A percentile compares a stretch with the other conserved stretches of the same genome.
These are phyloP conservation scores for Ustilago lituana DNA, from an alignment of 1,284 basidiomycete genomes.

Conservation along the genomic window DNA sequence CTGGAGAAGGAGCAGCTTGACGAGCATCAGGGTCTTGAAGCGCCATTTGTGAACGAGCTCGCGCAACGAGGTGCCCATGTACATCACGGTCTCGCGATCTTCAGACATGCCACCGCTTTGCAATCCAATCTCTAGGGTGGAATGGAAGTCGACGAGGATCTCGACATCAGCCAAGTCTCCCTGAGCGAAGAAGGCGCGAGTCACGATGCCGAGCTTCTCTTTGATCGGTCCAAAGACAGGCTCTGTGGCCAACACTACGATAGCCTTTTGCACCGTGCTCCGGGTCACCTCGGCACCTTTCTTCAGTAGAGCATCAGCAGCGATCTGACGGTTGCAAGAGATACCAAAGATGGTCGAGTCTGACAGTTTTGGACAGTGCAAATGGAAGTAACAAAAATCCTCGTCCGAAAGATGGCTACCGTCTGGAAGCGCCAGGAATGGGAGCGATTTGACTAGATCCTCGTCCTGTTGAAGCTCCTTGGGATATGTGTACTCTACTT, in stretches of 20 bases:
- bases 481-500: conserved; percentile 63
- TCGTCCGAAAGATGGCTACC: conserved; percentile 92
- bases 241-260: conserved; percentile 83
- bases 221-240: conserved; percentile 70
- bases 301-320: conserved; percentile 80
- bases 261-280: conserved; percentile 96
- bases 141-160: conserved; percentile 66
- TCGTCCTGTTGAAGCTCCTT: conserved; percentile 55
- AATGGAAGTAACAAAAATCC: conserved; percentile 96
- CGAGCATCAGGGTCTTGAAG: conserved; percentile 88
- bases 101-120: conserved; percentile 47
- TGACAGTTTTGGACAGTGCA: conserved; percentile 68
- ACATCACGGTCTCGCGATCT: conserved; percentile 70
- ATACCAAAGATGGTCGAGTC: conserved; percentile 53
- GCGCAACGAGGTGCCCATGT: conserved; percentile 91
- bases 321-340: conserved; percentile 87
- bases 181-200: conserved; percentile 69
- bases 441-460: conserved; percentile 72
- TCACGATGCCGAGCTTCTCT: conserved; percentile 95
- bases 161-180: conserved; percentile 61
- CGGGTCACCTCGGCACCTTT: conserved; percentile 89
- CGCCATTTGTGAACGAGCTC: conserved; percentile 94
- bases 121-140: conserved; percentile 63
- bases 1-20: conserved; percentile 93
- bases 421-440: conserved; percentile 96